Evolutionary conservation across 75 land plant genomes (phyloP).

Genomic region (Pinus albicaulis): DNA sequence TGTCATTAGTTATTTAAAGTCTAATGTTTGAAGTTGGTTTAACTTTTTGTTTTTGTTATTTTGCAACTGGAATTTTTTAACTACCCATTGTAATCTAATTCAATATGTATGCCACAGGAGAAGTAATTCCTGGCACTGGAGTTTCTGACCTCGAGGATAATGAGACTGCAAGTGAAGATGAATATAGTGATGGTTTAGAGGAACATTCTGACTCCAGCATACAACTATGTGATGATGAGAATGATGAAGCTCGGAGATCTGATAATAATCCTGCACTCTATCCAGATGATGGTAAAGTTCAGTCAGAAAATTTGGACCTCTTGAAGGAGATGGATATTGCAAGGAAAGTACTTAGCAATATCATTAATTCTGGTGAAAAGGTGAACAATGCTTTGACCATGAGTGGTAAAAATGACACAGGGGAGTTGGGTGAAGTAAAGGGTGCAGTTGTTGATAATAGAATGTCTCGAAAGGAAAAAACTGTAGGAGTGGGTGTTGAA

Average conservation of each 20-base stretch:
- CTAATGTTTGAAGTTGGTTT: background rate
- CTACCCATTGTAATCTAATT: background rate
- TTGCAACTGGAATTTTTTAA: background rate
- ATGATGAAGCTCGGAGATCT: background rate
- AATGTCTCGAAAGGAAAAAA: background rate
- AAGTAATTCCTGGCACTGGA: conserved; percentile 2
- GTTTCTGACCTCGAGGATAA: conserved; percentile 21
- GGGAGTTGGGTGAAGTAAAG: conserved; percentile 2
- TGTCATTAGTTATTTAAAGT: background rate
- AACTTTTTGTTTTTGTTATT: background rate
- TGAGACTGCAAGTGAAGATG: conserved; percentile 48
- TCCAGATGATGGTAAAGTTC: conserved; percentile 3
- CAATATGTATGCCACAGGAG: background rate
- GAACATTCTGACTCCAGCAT: conserved; percentile 4
- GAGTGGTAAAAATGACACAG: background rate
- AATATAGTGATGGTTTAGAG: conserved; percentile 13
- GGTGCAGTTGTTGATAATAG: background rate
- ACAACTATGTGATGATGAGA: conserved; percentile 9
- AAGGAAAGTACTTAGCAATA: conserved; percentile 61
- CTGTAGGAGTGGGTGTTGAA: background rate
- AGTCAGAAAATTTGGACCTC: conserved; percentile 1
- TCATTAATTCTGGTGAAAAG: conserved; percentile 40
- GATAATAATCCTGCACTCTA: background rate
- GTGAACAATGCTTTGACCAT: background rate
- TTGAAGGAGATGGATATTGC: conserved; percentile 58